phyloP scores from a whole-genome alignment of 2,329 filamentous ascomycete genomes.

The Colletotrichum coccodes region DNA sequence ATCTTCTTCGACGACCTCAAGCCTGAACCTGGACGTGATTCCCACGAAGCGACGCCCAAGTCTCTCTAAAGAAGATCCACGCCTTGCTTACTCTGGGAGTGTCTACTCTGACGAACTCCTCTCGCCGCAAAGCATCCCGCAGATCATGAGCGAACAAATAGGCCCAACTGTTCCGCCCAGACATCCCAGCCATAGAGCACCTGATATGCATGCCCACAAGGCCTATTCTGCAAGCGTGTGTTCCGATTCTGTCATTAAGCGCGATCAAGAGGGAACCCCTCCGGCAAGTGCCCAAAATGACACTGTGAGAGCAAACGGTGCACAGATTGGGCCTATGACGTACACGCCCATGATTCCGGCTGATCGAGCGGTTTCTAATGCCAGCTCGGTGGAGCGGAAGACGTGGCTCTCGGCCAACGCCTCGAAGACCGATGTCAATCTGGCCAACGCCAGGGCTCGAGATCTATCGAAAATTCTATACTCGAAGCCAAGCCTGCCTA shows the following conservation, averaged over 20 bases:
- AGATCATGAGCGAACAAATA: neutral
- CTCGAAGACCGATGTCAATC: slow-evolving; percentile 43
- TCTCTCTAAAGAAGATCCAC: slow-evolving; percentile 51
- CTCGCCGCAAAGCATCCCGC: neutral
- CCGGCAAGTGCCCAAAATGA: neutral
- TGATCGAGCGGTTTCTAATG: slow-evolving; percentile 50
- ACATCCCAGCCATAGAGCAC: neutral
- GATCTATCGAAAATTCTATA: slow-evolving; percentile 26
- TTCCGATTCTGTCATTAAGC: neutral
- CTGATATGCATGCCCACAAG: neutral
- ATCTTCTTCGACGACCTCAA: slow-evolving; percentile 36
- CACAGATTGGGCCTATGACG: neutral
- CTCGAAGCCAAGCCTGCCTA: slow-evolving; percentile 36
- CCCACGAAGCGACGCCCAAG: slow-evolving; percentile 48
- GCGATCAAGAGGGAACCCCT: neutral
- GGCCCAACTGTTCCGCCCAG: neutral
- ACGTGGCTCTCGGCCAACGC: slow-evolving; percentile 63
- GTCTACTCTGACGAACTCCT: slow-evolving; percentile 53
- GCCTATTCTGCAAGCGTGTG: neutral
- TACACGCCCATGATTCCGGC: slow-evolving; percentile 39
- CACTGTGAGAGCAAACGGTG: neutral
- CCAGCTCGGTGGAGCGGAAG: slow-evolving; percentile 65
- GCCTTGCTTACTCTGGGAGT: slow-evolving; percentile 56
- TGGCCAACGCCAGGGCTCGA: neutral
- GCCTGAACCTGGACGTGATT: slow-evolving; percentile 48